Conservation (phyloP, 441 rosid genomes). For the Brassica balearica region DNA sequence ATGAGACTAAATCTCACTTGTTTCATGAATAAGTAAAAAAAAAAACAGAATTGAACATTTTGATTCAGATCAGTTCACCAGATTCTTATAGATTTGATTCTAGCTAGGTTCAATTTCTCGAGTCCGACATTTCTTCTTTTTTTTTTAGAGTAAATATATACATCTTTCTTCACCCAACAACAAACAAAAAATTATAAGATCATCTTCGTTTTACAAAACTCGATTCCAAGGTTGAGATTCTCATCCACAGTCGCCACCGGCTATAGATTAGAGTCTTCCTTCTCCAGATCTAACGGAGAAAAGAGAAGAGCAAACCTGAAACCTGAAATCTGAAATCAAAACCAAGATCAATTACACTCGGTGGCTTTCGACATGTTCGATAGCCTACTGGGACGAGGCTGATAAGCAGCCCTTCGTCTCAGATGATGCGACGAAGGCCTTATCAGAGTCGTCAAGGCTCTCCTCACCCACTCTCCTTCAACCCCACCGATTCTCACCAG, state of each 20-base stretch:
- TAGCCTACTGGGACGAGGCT: slow-evolving; percentile 75
- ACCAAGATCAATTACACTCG: slow-evolving; percentile 31
- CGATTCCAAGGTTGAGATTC: slow-evolving; percentile 12
- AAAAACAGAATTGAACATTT: background rate
- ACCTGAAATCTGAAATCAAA: slow-evolving; percentile 33
- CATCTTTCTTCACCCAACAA: slow-evolving; percentile 44
- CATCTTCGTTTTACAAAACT: slow-evolving; percentile 37
- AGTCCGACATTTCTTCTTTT: background rate
- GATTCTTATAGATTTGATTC: background rate
- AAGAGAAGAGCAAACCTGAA: slow-evolving; percentile 43
- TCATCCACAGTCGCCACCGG: slow-evolving; percentile 14
- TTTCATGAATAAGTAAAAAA: no score
- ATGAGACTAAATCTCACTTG: background rate
- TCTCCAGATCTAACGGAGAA: slow-evolving; percentile 13
- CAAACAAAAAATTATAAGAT: slow-evolving; percentile 34
- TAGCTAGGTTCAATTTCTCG: background rate
- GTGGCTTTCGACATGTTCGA: slow-evolving; percentile 63
- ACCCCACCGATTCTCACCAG: slow-evolving; percentile 89
- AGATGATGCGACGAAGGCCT: slow-evolving; percentile 90
- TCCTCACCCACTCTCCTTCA: slow-evolving; percentile 85
- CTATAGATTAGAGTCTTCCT: background rate
- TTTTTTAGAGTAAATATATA: background rate
- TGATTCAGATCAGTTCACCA: background rate
- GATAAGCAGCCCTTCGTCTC: slow-evolving; percentile 63
- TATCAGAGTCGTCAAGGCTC: slow-evolving; percentile 83